Percentiles rank a stretch among this genome's conserved stretches.
Evolutionary conservation across 371 early-diverging fungal genomes (phyloP).

Genomic region (Mucor racemosus): DNA sequence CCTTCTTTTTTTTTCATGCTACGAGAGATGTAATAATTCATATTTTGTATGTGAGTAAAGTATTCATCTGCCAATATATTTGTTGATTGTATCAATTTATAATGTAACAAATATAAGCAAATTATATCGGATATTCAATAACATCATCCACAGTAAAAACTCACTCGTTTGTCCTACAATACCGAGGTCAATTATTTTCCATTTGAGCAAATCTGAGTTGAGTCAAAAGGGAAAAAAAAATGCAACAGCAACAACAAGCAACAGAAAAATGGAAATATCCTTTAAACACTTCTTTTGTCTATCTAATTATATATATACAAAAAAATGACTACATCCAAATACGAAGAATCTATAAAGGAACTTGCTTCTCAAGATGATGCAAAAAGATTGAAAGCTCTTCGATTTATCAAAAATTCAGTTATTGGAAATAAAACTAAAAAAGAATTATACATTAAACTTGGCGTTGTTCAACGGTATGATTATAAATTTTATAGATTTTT

Average conservation of each 20-base stretch:
- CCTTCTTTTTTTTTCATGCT: no score
- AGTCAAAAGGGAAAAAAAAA: constrained; percentile 5
- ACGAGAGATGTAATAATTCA: no score
- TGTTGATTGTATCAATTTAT: no score
- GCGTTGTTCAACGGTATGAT: constrained; percentile 69
- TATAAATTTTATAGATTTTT: not conserved
- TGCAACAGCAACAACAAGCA: not conserved
- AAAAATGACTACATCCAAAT: constrained; percentile 63
- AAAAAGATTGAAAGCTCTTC: constrained; percentile 65
- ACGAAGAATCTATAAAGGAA: constrained; percentile 62
- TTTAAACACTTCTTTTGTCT: constrained; percentile 12
- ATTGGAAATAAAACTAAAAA: constrained; percentile 90
- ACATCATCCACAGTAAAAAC: not conserved
- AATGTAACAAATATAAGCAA: no score
- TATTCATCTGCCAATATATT: no score
- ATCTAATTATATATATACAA: not conserved
- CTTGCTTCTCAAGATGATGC: constrained; percentile 47
- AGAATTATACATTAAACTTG: constrained; percentile 71
- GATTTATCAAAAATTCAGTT: constrained; percentile 84
- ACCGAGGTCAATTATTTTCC: constrained; percentile 5
- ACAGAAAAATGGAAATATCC: not conserved
- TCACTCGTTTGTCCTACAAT: not conserved
- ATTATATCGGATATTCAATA: not conserved
- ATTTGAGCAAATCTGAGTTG: not conserved
- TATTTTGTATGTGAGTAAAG: no score